phyloP scores from a whole-genome alignment of 768 basidiomycete genomes.

The Mycena vulgaris region DNA sequence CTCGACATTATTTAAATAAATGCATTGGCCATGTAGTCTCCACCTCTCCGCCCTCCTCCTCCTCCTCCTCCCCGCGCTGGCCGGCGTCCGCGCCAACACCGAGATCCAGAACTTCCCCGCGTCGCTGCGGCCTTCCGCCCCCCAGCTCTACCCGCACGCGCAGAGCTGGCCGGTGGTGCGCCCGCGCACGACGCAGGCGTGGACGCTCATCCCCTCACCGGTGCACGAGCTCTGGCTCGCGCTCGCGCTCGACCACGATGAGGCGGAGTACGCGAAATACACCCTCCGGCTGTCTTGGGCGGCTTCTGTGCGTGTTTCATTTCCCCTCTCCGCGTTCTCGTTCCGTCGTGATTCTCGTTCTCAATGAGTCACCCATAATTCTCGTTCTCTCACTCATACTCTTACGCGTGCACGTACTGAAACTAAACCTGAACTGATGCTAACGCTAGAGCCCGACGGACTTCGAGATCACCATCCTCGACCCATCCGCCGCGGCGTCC shows the following conservation, averaged over 20 bases:
- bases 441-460: constrained; percentile 63
- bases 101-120: constrained; percentile 36
- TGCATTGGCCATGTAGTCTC: background rate
- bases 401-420: too few relatives aligned
- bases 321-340: too few relatives aligned
- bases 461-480: constrained; percentile 52
- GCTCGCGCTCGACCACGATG: constrained; percentile 54
- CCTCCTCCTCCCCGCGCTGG: background rate
- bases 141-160: background rate
- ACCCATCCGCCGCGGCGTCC: constrained; percentile 41
- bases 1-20: background rate
- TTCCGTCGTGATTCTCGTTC: too few relatives aligned
- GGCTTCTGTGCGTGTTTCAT: constrained; percentile 51
- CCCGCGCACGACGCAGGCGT: constrained; percentile 9
- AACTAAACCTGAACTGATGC: too few relatives aligned
- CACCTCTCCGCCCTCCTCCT: background rate
- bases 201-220: constrained; percentile 46
- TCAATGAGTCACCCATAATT: background rate
- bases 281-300: constrained; percentile 56
- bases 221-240: constrained; percentile 53
- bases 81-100: constrained; percentile 29
- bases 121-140: background rate
- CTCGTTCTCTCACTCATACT: too few relatives aligned
- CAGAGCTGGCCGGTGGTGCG: constrained; percentile 14
- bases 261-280: constrained; percentile 42